Conservation (phyloP, 2,329 filamentous ascomycete genomes). For the Colletotrichum coccodes region DNA sequence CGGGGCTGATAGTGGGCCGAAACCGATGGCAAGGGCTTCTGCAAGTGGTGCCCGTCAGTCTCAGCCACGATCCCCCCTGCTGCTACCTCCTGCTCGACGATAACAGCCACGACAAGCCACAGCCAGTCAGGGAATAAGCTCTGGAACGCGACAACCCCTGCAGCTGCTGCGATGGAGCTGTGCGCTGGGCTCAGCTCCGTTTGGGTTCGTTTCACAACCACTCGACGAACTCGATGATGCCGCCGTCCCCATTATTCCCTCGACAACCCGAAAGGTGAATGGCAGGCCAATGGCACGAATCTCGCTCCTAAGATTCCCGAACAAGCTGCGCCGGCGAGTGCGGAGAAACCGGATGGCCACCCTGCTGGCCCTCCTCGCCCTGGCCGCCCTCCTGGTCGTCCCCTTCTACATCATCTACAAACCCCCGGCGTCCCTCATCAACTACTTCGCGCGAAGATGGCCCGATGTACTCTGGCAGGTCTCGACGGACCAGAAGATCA, state of each 20-base stretch:
- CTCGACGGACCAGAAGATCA: slow-evolving; percentile 65
- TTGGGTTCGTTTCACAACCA: slow-evolving; percentile 19
- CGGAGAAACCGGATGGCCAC: slow-evolving; percentile 69
- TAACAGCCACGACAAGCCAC: background rate
- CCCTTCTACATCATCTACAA: slow-evolving; percentile 70
- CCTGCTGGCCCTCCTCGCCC: slow-evolving; percentile 52
- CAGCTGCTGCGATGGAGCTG: slow-evolving; percentile 7
- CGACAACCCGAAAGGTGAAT: slow-evolving; percentile 21
- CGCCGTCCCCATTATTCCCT: background rate
- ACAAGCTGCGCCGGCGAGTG: slow-evolving; percentile 66
- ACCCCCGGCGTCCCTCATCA: slow-evolving; percentile 77
- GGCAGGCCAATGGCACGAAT: slow-evolving; percentile 41
- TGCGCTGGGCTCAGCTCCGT: slow-evolving; percentile 14
- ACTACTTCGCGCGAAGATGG: slow-evolving; percentile 76
- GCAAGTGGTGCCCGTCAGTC: background rate
- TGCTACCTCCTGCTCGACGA: background rate
- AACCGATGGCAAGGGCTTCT: background rate
- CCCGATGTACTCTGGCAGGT: slow-evolving; percentile 84
- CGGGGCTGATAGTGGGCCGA: background rate
- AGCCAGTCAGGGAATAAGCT: background rate
- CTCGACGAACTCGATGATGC: background rate
- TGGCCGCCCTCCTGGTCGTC: slow-evolving; percentile 47
- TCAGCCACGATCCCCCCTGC: background rate
- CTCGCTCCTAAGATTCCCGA: slow-evolving; percentile 64
- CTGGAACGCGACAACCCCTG: slow-evolving; percentile 23